Evolutionary conservation across 306 rosid genomes (phyloP).

Genomic region (Vigna hirtella): DNA sequence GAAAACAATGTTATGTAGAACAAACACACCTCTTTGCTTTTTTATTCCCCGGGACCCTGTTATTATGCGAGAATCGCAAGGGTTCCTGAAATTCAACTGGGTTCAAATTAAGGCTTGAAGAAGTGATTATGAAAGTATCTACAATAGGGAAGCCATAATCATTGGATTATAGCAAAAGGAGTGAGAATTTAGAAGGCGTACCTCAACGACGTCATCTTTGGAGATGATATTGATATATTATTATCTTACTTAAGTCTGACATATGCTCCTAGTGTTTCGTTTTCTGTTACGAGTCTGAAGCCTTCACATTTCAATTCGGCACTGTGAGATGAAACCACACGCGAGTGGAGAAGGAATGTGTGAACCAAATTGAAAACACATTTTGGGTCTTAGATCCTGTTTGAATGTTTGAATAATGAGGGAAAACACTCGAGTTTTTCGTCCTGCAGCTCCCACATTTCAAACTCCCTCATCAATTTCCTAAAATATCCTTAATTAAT

Average conservation of each 20-base stretch:
- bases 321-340: not conserved
- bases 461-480: too few species aligned
- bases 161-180: not conserved
- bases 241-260: not conserved
- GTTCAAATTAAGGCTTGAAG: not conserved
- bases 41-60: not conserved
- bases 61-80: not conserved
- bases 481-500: too few species aligned
- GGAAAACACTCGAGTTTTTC: too few species aligned
- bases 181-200: constrained; percentile 24
- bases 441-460: too few species aligned
- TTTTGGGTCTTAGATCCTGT: not conserved
- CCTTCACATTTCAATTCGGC: not conserved
- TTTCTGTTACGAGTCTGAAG: constrained; percentile 5
- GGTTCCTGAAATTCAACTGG: not conserved
- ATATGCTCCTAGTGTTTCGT: constrained; percentile 17
- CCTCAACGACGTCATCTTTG: constrained; percentile 19
- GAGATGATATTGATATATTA: not conserved
- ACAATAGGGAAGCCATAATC: not conserved
- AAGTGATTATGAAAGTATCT: not conserved
- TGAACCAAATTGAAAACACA: constrained; percentile 27
- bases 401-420: not conserved
- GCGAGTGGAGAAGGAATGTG: constrained; percentile 1
- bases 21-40: not conserved
- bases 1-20: not conserved